Evolutionary conservation across 495 filamentous ascomycete species (phyloP), one percentile per base, ranked within the genome.

Genomic region (Penicillium mononematosum): DNA sequence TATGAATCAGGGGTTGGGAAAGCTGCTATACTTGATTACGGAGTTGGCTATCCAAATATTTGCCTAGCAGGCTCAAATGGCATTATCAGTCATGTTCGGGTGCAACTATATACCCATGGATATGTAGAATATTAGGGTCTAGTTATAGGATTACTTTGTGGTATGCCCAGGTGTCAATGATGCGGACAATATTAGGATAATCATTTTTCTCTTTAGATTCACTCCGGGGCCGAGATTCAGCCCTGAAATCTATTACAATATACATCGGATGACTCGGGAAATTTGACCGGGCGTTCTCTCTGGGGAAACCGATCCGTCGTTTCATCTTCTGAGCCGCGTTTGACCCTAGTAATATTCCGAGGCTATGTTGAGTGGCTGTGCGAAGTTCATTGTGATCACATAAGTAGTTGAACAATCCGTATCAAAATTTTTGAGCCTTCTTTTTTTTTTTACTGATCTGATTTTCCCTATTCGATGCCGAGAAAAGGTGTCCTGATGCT

Each of bases 241-340:
- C 53, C 53, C 53, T 55, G 53, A 17, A 53, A 53, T 53, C 6
- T 53, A 39, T 24, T 9, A 20, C n/a, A n/a, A n/a, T n/a, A n/a
- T n/a, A n/a, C 9, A 19, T 24, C 3, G 17, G 3, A 19, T 20
- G 29, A 22, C 48, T 54, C 52, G 43, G 53, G 16, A n/a, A 39
- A 27, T 54, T 46, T 41, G 50, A 42, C 25, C 22, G 29, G 24
- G n/a, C 29, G n/a, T 47, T 47, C 44, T 55, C 39, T 55, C 53
- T 16, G 53, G 53, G 53, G 53, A 55, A 55, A 47, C 44, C 53
- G 53, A 55, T 47, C 31, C 43, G 42, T 17, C 34, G 53, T 55
- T 55, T 55, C 53, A 55, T 45, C 34, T 22, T 45, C 51, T 45
- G 43, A 46, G 53, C 53, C 53, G 44, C 53, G 53, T 55, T 55